phyloP scores from a whole-genome alignment of 140 eudicot genomes.

The Bidens hawaiensis region DNA sequence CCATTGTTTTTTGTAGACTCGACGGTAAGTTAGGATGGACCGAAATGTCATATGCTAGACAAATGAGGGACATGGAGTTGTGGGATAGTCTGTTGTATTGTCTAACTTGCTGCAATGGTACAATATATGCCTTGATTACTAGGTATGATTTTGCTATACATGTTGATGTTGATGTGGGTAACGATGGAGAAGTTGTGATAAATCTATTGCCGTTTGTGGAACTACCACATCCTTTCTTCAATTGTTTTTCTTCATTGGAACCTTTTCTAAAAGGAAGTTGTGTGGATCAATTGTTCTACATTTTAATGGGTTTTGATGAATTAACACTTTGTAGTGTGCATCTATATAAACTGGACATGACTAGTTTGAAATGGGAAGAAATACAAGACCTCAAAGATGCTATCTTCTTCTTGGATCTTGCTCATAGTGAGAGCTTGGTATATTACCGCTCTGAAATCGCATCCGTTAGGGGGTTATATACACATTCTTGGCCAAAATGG shows the following conservation, averaged over 20 bases:
- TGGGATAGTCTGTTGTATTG: background rate
- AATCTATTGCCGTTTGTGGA: background rate
- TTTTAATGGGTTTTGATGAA: background rate
- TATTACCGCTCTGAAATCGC: background rate
- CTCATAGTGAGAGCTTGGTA: background rate
- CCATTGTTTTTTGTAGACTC: conserved; percentile 1
- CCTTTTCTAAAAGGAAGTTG: background rate
- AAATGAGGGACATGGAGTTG: background rate
- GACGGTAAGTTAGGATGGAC: background rate
- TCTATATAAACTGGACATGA: background rate
- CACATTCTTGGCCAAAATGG: background rate
- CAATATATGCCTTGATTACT: background rate
- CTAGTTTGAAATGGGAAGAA: conserved; percentile 1
- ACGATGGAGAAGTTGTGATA: background rate
- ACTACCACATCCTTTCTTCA: background rate
- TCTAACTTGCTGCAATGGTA: conserved; percentile 5
- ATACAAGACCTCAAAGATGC: background rate
- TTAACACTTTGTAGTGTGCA: background rate
- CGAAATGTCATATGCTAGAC: conserved; percentile 9
- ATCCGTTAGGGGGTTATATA: conserved; percentile 2
- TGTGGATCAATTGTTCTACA: background rate
- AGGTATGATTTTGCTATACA: background rate
- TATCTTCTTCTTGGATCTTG: no score
- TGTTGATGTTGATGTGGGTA: background rate
- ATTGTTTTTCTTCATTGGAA: background rate